Evolutionary conservation across 352 stramenopile genomes (phyloP), one percentile per base, ranked within the genome.

Genomic region (Pythium insidiosum): DNA sequence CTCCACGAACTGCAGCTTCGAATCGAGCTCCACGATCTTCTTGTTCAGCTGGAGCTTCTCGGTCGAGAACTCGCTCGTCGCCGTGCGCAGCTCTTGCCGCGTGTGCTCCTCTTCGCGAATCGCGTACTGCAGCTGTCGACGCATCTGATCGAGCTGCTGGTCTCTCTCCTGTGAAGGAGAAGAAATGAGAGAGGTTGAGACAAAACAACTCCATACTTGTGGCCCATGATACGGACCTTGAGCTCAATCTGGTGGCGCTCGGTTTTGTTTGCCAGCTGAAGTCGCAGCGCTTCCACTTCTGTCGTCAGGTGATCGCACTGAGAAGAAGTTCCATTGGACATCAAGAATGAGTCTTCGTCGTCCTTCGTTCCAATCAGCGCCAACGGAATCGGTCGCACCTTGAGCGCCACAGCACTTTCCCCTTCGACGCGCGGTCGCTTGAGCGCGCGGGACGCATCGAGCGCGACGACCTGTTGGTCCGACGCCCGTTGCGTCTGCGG

Each of bases 21-120:
- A 69, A 38, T 87, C 73, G 38, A 84, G 48, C 44, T 89, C 74
- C 6, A 84, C 73, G 26, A 78, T 58, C 50, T 71, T 83, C 51
- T 85, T 87, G 39, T 86, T 63, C 22, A 82, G 35, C 42, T 68
- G 34, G 16, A 89, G 51, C 39, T 80, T 78, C 47, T 85, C 70
- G 13, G 43, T 70, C 30, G 74, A 62, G 39, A 69, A 58, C 42
- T 82, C 61, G 29, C 63, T 76, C 1, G 58, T 76, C 13, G 63
- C 44, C 4, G 40, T 56, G 40, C 80, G 81, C 1, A 89, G 59
- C 53, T 92, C 72, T 30, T 64, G 58, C 10, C 74, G 66, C 13
- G 73, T 73, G 39, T 77, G 59, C 21, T 87, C 61, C 55, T 87
- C 79, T 46, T 87, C 74, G 0, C 40, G 43, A 0, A 87, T 55